A percentile compares a stretch with the other conserved stretches of the same genome.
Evolutionary conservation across 768 basidiomycete species (phyloP).

Genomic region (Termitomyces heimii): DNA sequence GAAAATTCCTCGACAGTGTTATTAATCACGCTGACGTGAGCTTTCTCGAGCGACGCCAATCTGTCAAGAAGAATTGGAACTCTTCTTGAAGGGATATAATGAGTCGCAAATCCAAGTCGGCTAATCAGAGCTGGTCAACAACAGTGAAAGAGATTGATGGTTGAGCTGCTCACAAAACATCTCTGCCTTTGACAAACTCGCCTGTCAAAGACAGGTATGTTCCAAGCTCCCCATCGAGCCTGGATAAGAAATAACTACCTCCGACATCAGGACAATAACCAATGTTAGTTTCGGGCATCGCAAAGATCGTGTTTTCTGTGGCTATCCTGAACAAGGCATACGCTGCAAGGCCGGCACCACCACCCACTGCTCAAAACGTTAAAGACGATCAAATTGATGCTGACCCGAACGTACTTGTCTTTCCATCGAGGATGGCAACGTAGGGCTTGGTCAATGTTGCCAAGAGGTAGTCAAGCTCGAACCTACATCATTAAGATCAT

Average conservation of each 20-base stretch:
- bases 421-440: constrained; percentile 84
- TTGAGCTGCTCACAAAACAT: constrained; percentile 66
- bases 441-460: constrained; percentile 81
- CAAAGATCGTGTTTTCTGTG: constrained; percentile 85
- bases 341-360: constrained; percentile 84
- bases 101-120: constrained; percentile 91
- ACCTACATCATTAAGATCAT: constrained; percentile 35
- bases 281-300: constrained; percentile 97
- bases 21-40: constrained; percentile 32
- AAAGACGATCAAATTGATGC: neutral
- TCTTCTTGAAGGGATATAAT: constrained; percentile 77
- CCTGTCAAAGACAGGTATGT: constrained; percentile 92
- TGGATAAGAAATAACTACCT: constrained; percentile 81
- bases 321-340: constrained; percentile 89
- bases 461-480: constrained; percentile 72
- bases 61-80: constrained; percentile 67
- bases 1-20: constrained; percentile 68
- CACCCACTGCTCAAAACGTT: constrained; percentile 64
- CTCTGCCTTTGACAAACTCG: constrained; percentile 65
- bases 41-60: constrained; percentile 51
- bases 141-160: neutral
- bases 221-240: constrained; percentile 87
- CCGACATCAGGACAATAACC: constrained; percentile 93
- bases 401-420: constrained; percentile 64
- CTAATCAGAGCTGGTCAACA: constrained; percentile 30